Percentiles rank a stretch among this genome's conserved stretches.
Conservation (phyloP, 192 early-diverging fungal genomes). For the Rhizophagus clarus region DNA sequence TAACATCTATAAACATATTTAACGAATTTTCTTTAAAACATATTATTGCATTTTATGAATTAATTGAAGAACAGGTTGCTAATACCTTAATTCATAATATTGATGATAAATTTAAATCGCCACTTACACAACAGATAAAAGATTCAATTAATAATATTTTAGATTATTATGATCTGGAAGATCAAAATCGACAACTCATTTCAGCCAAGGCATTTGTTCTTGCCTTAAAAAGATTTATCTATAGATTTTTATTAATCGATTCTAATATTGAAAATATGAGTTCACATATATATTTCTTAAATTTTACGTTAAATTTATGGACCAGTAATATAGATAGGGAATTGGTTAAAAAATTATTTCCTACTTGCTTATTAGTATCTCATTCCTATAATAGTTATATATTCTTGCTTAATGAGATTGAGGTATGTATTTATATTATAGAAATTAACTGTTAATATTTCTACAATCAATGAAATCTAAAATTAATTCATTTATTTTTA, state of each 20-base stretch:
- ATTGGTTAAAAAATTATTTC: too few species aligned
- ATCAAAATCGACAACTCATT: neutral
- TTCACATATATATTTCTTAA: neutral
- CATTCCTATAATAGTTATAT: too few species aligned
- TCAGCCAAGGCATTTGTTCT: neutral
- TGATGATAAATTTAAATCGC: neutral
- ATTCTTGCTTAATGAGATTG: too few species aligned
- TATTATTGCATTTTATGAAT: neutral
- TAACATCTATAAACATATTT: neutral
- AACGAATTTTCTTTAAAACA: neutral
- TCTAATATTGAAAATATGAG: neutral
- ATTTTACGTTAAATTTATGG: neutral
- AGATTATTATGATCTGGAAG: neutral
- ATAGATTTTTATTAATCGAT: neutral
- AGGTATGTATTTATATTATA: too few species aligned
- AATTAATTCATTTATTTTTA: too few species aligned
- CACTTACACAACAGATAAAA: neutral
- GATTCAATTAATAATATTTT: neutral
- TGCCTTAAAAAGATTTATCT: neutral
- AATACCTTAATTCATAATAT: neutral
- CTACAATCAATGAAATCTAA: too few species aligned
- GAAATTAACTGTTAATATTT: too few species aligned
- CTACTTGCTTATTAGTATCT: too few species aligned
- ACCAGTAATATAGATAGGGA: too few species aligned
- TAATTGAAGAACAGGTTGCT: neutral